Evolutionary conservation across 2,329 filamentous ascomycete genomes (phyloP), one percentile per base, ranked within the genome.

Genomic region (Fusarium pseudocircinatum): DNA sequence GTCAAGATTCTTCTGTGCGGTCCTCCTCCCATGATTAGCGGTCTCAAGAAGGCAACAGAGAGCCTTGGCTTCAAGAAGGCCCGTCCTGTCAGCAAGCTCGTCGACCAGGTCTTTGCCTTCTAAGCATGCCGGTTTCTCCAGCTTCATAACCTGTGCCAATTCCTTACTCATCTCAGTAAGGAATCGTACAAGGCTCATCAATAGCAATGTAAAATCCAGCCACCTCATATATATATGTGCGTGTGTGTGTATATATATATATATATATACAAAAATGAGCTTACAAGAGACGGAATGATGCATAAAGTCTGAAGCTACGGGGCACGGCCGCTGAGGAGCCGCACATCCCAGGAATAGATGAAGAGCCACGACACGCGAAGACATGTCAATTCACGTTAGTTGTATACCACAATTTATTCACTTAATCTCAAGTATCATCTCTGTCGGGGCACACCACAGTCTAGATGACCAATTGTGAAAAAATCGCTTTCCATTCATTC

Each of bases 41-140:
- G 95, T 58, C 92, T 98, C 87, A 99, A 99, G 93, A 98, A 98
- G 89, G 90, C 94, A 12, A 92, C 95, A 57, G 94, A 97, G 85
- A 88, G 90, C 72, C 88, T 98, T 26, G 96, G 96, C 66, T 99
- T 93, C 87, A 89, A 94, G 81, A 98, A 98, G 89, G 94, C 96
- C 46, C 91, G 92, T 70, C 94, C 96, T 49, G 95, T 98, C 79
- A 98, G 95, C 91, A 98, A 98, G 90, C 91, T 98, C 60, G 93
- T 96, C 82, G 96, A 99, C 83, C 96, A 98, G 84, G 94, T 99
- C 77, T 99, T 99, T 86, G 95, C 94, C 81, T 99, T 99, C 85
- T 85, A 84, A 80, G 52, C 63, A 40, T 36, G 32, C 49, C 34
- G n/a, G 44, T 30, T 26, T 39, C 40, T 40, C 44, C 34, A 47